Percentiles rank a stretch among this genome's conserved stretches.
phyloP scores from a whole-genome alignment of 2,329 filamentous ascomycete species.

The Pestalotiopsis sp. region DNA sequence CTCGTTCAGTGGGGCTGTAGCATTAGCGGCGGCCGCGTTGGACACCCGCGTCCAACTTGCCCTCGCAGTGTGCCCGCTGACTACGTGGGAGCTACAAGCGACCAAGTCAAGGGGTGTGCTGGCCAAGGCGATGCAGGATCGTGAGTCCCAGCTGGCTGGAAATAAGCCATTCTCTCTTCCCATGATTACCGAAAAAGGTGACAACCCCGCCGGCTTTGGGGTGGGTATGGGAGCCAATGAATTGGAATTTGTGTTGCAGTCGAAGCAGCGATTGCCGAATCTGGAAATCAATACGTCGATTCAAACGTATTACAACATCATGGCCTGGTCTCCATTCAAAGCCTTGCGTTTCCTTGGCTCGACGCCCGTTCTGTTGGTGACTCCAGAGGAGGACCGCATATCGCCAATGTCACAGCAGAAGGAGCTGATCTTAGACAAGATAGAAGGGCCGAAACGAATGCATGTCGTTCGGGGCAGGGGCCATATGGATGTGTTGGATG shows the following conservation, averaged over 20 bases:
- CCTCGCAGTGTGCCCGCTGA: conserved; percentile 14
- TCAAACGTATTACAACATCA: background rate
- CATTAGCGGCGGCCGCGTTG: conserved; percentile 11
- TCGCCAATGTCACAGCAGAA: background rate
- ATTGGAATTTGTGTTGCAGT: background rate
- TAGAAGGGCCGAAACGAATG: conserved; percentile 1
- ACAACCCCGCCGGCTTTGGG: background rate
- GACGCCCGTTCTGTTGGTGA: background rate
- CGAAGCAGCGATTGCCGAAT: background rate
- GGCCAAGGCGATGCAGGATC: background rate
- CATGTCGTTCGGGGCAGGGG: background rate
- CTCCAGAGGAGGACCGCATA: background rate
- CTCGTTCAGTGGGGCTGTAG: conserved; percentile 14
- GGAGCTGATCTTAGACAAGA: background rate
- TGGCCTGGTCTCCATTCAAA: background rate
- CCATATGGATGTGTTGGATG: conserved; percentile 7
- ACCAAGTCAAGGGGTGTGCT: background rate
- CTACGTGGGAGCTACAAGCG: background rate
- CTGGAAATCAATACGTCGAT: background rate
- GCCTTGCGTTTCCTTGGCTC: background rate
- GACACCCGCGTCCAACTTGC: conserved; percentile 15
- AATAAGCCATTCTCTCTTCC: conserved; percentile 6
- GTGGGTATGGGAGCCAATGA: background rate
- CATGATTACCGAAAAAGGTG: background rate
- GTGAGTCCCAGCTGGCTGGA: background rate